A percentile compares a stretch with the other conserved stretches of the same genome.
Conservation (phyloP, 2,329 filamentous ascomycete genomes). For the Pleurostoma richardsiae region DNA sequence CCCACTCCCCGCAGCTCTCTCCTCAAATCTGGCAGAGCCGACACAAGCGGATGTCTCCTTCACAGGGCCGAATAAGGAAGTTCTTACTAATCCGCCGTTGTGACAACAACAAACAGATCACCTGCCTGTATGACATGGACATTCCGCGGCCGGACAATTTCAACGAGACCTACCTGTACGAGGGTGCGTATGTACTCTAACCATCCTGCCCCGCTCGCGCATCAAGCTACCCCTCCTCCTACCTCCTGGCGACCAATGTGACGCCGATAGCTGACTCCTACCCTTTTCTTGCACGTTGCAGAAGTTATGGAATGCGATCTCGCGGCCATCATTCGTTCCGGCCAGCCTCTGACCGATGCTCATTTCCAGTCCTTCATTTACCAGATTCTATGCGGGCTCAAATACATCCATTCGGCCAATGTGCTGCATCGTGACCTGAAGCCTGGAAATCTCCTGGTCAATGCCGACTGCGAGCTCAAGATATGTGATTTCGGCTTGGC, state of each 20-base stretch:
- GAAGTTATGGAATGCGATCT: constrained; percentile 99
- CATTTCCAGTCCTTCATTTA: constrained; percentile 99
- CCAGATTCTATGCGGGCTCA: constrained; percentile 96
- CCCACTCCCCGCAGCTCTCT: no score
- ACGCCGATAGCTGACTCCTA: neutral
- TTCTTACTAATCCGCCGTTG: constrained; percentile 6
- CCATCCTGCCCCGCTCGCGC: no score
- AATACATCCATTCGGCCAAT: constrained; percentile 99
- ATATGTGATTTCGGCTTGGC: constrained; percentile 98
- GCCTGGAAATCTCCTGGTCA: constrained; percentile 93
- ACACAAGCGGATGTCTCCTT: no score
- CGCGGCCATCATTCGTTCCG: constrained; percentile 94
- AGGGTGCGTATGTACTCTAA: constrained; percentile 56
- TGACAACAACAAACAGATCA: constrained; percentile 63
- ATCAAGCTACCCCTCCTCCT: neutral
- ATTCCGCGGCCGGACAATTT: constrained; percentile 96
- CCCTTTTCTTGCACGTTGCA: constrained; percentile 27
- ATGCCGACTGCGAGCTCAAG: constrained; percentile 98
- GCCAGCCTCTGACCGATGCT: constrained; percentile 93
- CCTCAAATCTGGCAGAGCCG: no score
- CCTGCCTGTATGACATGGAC: constrained; percentile 98
- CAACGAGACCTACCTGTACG: constrained; percentile 98
- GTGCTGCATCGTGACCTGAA: constrained; percentile 96
- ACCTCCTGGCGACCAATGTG: neutral
- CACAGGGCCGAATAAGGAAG: no score